Evolutionary conservation across 495 filamentous ascomycete genomes (phyloP).

Genomic region (Aspergillus mulundensis): DNA sequence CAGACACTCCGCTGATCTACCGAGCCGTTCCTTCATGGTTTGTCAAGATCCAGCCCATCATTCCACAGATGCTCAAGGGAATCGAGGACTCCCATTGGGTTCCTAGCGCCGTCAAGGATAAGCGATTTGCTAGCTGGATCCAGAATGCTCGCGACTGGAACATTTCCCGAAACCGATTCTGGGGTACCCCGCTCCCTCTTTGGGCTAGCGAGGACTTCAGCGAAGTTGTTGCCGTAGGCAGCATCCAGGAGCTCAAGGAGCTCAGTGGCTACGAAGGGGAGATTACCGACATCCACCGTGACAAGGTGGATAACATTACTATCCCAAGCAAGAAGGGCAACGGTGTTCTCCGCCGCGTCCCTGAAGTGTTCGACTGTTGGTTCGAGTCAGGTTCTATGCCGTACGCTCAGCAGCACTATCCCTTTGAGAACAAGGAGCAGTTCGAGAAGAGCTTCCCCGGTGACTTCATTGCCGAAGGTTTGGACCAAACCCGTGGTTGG

Average conservation of each 20-base stretch:
- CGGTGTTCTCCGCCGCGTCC: slow-evolving; percentile 72
- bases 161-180: slow-evolving; percentile 91
- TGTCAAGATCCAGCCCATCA: slow-evolving; percentile 76
- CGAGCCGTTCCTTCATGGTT: slow-evolving; percentile 95
- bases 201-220: slow-evolving; percentile 88
- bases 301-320: slow-evolving; percentile 94
- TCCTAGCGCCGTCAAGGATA: slow-evolving; percentile 86
- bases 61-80: slow-evolving; percentile 85
- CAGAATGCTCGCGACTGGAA: slow-evolving; percentile 96
- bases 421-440: slow-evolving; percentile 84
- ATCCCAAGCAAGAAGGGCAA: slow-evolving; percentile 92
- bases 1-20: slow-evolving; percentile 93
- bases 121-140: slow-evolving; percentile 83
- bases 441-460: slow-evolving; percentile 85
- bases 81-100: slow-evolving; percentile 95
- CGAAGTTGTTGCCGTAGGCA: slow-evolving; percentile 85
- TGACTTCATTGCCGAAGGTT: slow-evolving; percentile 94
- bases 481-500: slow-evolving; percentile 95
- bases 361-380: slow-evolving; percentile 98
- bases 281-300: slow-evolving; percentile 85
- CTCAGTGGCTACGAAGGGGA: slow-evolving; percentile 83
- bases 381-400: slow-evolving; percentile 95
- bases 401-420: slow-evolving; percentile 89
- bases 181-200: slow-evolving; percentile 91
- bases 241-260: slow-evolving; percentile 78